Percentiles rank a stretch among this genome's conserved stretches.
Conservation (phyloP, 192 early-diverging fungal genomes). For the Paraglomus brasilianum region DNA sequence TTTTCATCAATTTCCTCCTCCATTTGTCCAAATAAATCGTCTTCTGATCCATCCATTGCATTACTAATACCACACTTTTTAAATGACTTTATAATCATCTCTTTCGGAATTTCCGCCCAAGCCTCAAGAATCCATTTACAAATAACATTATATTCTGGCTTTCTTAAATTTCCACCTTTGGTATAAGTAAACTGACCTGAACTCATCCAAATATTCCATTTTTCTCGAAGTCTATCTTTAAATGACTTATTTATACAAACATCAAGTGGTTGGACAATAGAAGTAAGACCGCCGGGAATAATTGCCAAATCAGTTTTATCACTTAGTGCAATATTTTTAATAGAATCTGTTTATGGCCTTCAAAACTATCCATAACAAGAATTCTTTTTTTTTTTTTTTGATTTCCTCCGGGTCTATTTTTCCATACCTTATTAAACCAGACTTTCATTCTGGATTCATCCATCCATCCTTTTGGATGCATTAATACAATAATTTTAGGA, state of each 20-base stretch:
- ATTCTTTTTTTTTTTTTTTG: neutral
- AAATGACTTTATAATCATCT: conserved; percentile 10
- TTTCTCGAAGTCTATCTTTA: neutral
- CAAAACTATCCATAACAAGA: conserved; percentile 6
- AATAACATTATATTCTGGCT: neutral
- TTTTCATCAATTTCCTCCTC: neutral
- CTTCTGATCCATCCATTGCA: neutral
- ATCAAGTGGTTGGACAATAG: conserved; percentile 1
- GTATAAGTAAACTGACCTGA: neutral
- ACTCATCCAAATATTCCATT: neutral
- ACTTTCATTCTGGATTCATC: too few species aligned
- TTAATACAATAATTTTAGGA: neutral
- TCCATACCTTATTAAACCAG: neutral
- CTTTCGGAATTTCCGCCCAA: neutral
- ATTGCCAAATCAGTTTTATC: neutral
- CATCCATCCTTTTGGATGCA: too few species aligned
- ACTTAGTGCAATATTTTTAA: neutral
- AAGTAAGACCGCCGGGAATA: neutral
- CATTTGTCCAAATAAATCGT: conserved; percentile 7
- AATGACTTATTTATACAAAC: conserved; percentile 6
- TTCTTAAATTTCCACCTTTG: conserved; percentile 1
- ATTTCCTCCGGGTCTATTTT: neutral
- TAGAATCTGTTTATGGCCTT: neutral
- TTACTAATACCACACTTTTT: conserved; percentile 11
- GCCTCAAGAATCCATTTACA: conserved; percentile 16